Evolutionary conservation across 2,329 filamentous ascomycete genomes (phyloP), one percentile per base, ranked within the genome.

Genomic region (Paracoccidioides brasiliensis): DNA sequence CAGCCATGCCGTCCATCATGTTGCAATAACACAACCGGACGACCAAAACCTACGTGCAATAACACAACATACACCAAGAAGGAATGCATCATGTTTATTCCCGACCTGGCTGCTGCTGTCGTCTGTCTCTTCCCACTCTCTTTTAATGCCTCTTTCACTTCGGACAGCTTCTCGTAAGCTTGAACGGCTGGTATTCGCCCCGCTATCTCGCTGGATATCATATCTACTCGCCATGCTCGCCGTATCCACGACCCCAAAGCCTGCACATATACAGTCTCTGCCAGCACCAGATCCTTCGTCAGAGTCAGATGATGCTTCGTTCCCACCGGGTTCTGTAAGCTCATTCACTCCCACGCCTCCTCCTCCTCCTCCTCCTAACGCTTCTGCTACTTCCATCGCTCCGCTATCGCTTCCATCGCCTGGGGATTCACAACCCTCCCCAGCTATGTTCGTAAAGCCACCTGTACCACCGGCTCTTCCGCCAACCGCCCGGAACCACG

Each of bases 21-120:
- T 38, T 48, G 46, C 58, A 57, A 43, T 46, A 56, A 40, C 57
- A 59, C 53, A 53, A 57, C 50, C 42, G 22, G 22, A 2, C 22
- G 22, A 22, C 22, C 22, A 22, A 22, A 22, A 22, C 22, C 62
- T 46, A 48, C 59, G 22, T 55, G 58, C 53, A 45, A 56, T 59
- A 41, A 7, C 22, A 22, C 1, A 22, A 22, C 22, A 1, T 22
- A 22, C 2, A 22, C 22, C 22, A 22, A 22, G 22, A 22, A 22
- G 22, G 22, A 41, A 35, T 15, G n/a, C 49, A 15, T 22, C 49
- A 52, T 52, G 49, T 8, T 40, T 52, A 15, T 22, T 22, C 45
- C 32, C 32, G 22, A n/a, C 44, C 44, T 32, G 6, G 5, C n/a
- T 46, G 28, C 32, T 22, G 5, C n/a, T 46, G 28, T 14, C 10